These are phyloP conservation scores for Amoebophrya sp. DNA, from an alignment of 169 alveolate genomes.

Conservation along the genomic window DNA sequence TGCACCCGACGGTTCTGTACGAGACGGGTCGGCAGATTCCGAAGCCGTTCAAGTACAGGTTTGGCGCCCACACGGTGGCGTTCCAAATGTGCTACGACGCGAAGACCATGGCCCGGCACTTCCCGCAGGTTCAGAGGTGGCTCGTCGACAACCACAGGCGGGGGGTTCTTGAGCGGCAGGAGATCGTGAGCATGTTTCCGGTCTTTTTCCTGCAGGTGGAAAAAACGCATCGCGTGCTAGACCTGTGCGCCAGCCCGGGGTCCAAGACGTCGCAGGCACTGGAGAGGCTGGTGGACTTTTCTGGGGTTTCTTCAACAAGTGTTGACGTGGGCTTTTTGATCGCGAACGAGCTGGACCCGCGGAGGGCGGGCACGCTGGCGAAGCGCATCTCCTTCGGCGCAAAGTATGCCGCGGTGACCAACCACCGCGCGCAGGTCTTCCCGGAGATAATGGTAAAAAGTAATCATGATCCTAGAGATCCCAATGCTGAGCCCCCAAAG, in stretches of 20 bases:
- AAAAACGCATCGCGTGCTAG: slow-evolving; percentile 43
- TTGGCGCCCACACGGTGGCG: no score
- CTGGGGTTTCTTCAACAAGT: background rate
- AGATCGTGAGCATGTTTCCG: slow-evolving; percentile 74
- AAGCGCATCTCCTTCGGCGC: background rate
- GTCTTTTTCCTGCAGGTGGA: slow-evolving; percentile 52
- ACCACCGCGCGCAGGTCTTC: slow-evolving; percentile 73
- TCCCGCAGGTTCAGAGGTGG: no score
- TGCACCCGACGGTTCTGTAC: no score
- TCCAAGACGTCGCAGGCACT: slow-evolving; percentile 58
- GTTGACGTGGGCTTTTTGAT: background rate
- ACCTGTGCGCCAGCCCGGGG: slow-evolving; percentile 84
- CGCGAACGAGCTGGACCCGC: background rate
- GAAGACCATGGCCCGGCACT: no score
- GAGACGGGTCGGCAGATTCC: no score
- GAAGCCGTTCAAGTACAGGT: no score
- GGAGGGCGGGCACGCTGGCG: background rate
- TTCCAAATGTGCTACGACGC: no score
- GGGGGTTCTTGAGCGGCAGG: no score
- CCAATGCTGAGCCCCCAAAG: background rate
- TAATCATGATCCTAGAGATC: background rate
- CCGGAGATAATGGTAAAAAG: slow-evolving; percentile 39
- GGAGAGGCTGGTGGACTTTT: slow-evolving; percentile 37
- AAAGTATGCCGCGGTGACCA: slow-evolving; percentile 44
- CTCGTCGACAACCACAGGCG: no score